A percentile compares a stretch with the other conserved stretches of the same genome.
Evolutionary conservation across 1,284 basidiomycete species (phyloP).

Genomic region (Cutaneotrichosporon cavernicola): DNA sequence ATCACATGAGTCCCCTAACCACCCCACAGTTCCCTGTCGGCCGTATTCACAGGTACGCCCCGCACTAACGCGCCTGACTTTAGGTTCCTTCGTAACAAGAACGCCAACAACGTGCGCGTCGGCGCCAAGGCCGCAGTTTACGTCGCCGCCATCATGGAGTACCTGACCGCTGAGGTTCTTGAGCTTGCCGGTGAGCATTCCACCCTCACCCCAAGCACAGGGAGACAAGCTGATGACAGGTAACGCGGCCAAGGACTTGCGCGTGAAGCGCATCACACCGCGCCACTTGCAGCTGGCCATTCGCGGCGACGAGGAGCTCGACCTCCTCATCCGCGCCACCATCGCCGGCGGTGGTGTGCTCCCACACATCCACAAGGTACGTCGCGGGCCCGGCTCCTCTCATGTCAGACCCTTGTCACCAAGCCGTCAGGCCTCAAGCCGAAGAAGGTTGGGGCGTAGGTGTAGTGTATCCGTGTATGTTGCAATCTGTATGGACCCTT

Average conservation of each 20-base stretch:
- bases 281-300: slow-evolving; percentile 69
- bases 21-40: slow-evolving; percentile 47
- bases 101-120: slow-evolving; percentile 76
- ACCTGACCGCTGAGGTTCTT: slow-evolving; percentile 55
- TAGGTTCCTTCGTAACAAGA: slow-evolving; percentile 88
- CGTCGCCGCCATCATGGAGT: slow-evolving; percentile 55
- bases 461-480: slow-evolving; percentile 10
- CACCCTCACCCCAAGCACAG: no score
- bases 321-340: slow-evolving; percentile 58
- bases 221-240: slow-evolving; percentile 57
- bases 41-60: slow-evolving; percentile 46
- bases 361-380: slow-evolving; percentile 89
- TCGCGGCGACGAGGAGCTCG: slow-evolving; percentile 78
- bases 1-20: slow-evolving; percentile 4
- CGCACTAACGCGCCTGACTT: not conserved
- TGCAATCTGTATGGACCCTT: slow-evolving; percentile 9
- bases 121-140: slow-evolving; percentile 55
- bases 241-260: slow-evolving; percentile 93
- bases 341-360: slow-evolving; percentile 82
- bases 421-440: slow-evolving; percentile 19
- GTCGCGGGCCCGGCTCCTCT: slow-evolving; percentile 13
- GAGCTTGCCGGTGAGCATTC: slow-evolving; percentile 53
- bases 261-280: slow-evolving; percentile 94
- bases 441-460: slow-evolving; percentile 6
- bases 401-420: slow-evolving; percentile 38